Evolutionary conservation across 1,284 basidiomycete species (phyloP).

Genomic region (Puccinia triticina): DNA sequence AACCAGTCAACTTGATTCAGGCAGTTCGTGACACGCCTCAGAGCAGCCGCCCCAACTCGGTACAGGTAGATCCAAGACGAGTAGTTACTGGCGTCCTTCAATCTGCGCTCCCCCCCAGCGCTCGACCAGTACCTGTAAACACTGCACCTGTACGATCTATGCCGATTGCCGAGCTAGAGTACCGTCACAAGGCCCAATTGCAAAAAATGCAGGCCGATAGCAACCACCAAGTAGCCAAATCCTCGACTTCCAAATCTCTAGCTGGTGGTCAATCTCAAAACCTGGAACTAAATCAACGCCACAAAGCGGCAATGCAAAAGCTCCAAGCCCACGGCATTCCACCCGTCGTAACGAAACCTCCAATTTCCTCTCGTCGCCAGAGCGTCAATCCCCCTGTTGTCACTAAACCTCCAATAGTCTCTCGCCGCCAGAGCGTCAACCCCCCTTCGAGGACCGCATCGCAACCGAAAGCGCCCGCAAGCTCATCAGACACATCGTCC

Average conservation of each 20-base stretch:
- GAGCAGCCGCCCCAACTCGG: constrained; percentile 5
- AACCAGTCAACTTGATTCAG: constrained; percentile 21
- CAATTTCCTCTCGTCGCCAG: background rate
- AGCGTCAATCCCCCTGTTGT: background rate
- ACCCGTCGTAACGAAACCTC: background rate
- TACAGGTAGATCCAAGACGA: constrained; percentile 4
- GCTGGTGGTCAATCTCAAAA: background rate
- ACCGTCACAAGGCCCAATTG: constrained; percentile 29
- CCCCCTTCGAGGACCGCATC: background rate
- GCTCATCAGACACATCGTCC: background rate
- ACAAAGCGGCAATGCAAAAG: constrained; percentile 5
- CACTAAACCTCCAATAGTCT: background rate
- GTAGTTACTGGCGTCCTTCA: constrained; percentile 38
- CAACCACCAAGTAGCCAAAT: background rate
- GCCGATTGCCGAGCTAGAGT: constrained; percentile 34
- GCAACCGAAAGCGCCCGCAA: background rate
- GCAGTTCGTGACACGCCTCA: constrained; percentile 1
- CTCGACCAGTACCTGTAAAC: constrained; percentile 24
- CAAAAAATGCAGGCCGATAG: constrained; percentile 32
- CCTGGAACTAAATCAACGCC: background rate
- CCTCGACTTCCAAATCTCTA: background rate
- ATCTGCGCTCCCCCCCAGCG: constrained; percentile 39
- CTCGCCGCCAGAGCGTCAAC: constrained; percentile 10
- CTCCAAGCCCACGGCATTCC: background rate
- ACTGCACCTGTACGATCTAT: constrained; percentile 20